A percentile compares a stretch with the other conserved stretches of the same genome.
phyloP scores from a whole-genome alignment of 1,284 basidiomycete genomes.

The Pyrrhoderma lamaoense region DNA sequence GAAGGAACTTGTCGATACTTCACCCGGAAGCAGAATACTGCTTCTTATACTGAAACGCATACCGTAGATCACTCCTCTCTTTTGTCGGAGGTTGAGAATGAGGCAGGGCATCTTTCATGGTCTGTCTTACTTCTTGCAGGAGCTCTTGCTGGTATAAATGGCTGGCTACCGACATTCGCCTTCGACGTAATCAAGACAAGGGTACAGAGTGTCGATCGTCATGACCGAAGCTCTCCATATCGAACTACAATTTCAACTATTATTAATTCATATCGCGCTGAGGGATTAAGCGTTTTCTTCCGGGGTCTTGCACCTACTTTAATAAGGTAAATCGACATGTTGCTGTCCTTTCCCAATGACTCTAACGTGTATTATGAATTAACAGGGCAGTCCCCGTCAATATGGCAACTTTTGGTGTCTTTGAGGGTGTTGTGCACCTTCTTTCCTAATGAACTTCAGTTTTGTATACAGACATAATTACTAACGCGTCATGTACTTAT shows the following conservation, averaged over 20 bases:
- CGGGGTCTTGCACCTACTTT: conserved; percentile 72
- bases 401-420: conserved; percentile 48
- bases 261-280: conserved; percentile 51
- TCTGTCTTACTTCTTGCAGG: conserved; percentile 63
- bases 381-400: conserved; percentile 46
- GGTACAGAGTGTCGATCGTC: conserved; percentile 47
- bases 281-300: conserved; percentile 66
- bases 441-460: conserved; percentile 26
- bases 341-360: background rate
- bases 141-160: conserved; percentile 67
- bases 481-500: too few relatives aligned
- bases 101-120: conserved; percentile 43
- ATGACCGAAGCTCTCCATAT: conserved; percentile 39
- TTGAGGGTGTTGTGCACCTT: conserved; percentile 38
- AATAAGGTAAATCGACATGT: conserved; percentile 48
- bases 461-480: too few relatives aligned
- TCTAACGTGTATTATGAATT: background rate
- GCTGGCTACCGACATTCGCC: conserved; percentile 74
- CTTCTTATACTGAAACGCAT: background rate
- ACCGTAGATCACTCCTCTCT: conserved; percentile 31
- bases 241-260: conserved; percentile 50
- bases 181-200: conserved; percentile 85
- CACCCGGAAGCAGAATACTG: conserved; percentile 20
- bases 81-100: conserved; percentile 40
- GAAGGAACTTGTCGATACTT: conserved; percentile 68